Base-by-base conservation (phyloP, 306 rosid species). In the Rosa persica region DNA sequence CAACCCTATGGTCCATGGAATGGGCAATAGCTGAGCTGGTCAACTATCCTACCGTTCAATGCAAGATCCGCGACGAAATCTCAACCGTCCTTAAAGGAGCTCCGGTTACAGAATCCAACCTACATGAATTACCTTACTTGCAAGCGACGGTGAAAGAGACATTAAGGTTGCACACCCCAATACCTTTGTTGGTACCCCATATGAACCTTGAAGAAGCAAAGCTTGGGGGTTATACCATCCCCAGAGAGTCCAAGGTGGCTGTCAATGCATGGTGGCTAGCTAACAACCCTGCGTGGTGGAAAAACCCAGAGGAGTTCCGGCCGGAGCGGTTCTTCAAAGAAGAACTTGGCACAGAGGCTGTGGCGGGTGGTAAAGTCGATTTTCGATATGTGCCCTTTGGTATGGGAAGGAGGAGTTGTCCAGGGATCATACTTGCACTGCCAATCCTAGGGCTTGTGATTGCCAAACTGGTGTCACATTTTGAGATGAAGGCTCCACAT, bases 201-300 rank as follows among this genome's bases (percentile, higher is more conserved):
- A 93, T 93, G 96, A 93, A 93, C 83, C 91, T 93, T 22, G 90
- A 93, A 70, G 95, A 91, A 74, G 97, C 93, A 51, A 86, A 93
- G 68, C 81, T 93, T 25, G 97, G 95, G 60, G 89, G 84, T 5
- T 88, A 80, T 58, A 89, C 72, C 17, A 88, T 93, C 61, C 96
- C 98, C 4, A 91, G 80, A 62, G 98, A 93, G 81, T 88, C 92
- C 0, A 93, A 93, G 86, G 97, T 93, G 46, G 90, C 91, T 3
- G 97, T 91, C 64, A 93, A 91, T 79, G 98, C 97, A 1, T 93
- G 98, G 98, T 91, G 96, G 96, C 86, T 93, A 20, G 91, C 92
- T 9, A 93, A 93, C 78, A 93, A 91, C 80, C 98, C 97, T 0
- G 58, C 57, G 10, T 91, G 97, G 94, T 93, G 98, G 98, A 78